Base-by-base conservation (phyloP, 208 protist genomes). In the Leptomonas pyrrhocoris region DNA sequence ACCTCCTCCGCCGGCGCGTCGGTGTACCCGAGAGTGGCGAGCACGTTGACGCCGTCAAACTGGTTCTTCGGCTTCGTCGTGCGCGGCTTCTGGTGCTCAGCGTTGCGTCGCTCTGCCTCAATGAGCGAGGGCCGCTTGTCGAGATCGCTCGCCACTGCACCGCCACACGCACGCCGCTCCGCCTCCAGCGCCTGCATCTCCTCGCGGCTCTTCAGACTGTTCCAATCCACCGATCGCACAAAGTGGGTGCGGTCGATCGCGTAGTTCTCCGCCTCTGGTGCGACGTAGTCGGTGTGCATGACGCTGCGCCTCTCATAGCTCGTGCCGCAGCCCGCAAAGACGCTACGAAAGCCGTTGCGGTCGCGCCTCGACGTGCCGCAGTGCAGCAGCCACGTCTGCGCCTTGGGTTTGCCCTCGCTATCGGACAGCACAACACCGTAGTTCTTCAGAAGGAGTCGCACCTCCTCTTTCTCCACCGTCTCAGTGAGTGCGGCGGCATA, bases 61-160 rank as follows among this genome's bases (percentile, higher is more conserved):
- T 96, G 91, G 67, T 74, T 89, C 66, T 93, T 94, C 9, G 88
- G 91, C 67, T 94, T 94, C 25, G 84, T 94, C 11, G 79, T 54
- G 66, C 86, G 85, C 40, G 56, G 31, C 67, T 40, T 61, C 2
- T 46, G 31, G 38, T 56, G 59, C n/a, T 23, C 28, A 16, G 64
- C 69, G 16, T 42, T 34, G 46, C 68, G 54, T 23, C 42, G 73
- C 38, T 79, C 68, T 31, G 57, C 71, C 48, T 58, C 80, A 7
- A 86, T 57, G 38, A n/a, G 25, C 18, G 56, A 63, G 11, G 66
- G 45, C 5, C 62, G 73, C 51, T 73, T 75, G 54, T 66, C 66
- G 30, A 78, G 19, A 25, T 57, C 18, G 42, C 45, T 66, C 31
- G 34, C 43, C 28, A 21, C 28, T 2, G 34, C 42, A 23, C 57